Evolutionary conservation across 2,329 filamentous ascomycete species (phyloP).

Genomic region (Paecilomyces dactylethromorphus): DNA sequence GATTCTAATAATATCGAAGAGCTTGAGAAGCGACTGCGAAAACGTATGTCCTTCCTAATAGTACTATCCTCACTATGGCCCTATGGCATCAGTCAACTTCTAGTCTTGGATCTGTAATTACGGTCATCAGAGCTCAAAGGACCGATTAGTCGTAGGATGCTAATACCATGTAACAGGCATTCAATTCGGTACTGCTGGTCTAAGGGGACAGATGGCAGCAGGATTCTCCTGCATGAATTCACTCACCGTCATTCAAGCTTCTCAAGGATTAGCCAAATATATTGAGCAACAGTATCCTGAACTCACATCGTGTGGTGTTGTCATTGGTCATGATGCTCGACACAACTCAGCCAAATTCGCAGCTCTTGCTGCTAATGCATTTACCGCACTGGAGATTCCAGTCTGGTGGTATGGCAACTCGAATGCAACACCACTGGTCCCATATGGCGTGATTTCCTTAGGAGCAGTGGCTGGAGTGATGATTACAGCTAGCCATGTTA

Average conservation of each 20-base stretch:
- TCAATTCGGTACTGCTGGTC: slow-evolving; percentile 56
- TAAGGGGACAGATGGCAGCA: slow-evolving; percentile 59
- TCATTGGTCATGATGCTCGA: slow-evolving; percentile 58
- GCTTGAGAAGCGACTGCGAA: slow-evolving; percentile 47
- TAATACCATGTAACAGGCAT: slow-evolving; percentile 35
- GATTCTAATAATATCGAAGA: slow-evolving; percentile 39
- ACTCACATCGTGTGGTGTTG: slow-evolving; percentile 43
- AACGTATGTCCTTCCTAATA: slow-evolving; percentile 29
- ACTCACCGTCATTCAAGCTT: slow-evolving; percentile 56
- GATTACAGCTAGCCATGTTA: slow-evolving; percentile 58
- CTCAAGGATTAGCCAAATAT: slow-evolving; percentile 58
- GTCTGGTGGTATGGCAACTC: slow-evolving; percentile 54
- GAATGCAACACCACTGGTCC: slow-evolving; percentile 56
- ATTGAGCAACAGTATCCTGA: slow-evolving; percentile 41
- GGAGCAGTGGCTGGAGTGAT: slow-evolving; percentile 55
- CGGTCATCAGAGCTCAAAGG: not conserved
- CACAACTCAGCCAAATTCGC: slow-evolving; percentile 59
- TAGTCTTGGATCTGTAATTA: not conserved
- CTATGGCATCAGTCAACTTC: not conserved
- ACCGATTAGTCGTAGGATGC: slow-evolving; percentile 5
- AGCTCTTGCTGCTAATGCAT: slow-evolving; percentile 52
- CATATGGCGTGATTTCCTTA: slow-evolving; percentile 52
- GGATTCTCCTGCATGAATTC: slow-evolving; percentile 58
- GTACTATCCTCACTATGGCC: not conserved
- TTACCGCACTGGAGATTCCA: slow-evolving; percentile 51